These are phyloP conservation scores for Mortierella sp. DNA, from an alignment of 371 early-diverging fungal species.

Conservation along the genomic window DNA sequence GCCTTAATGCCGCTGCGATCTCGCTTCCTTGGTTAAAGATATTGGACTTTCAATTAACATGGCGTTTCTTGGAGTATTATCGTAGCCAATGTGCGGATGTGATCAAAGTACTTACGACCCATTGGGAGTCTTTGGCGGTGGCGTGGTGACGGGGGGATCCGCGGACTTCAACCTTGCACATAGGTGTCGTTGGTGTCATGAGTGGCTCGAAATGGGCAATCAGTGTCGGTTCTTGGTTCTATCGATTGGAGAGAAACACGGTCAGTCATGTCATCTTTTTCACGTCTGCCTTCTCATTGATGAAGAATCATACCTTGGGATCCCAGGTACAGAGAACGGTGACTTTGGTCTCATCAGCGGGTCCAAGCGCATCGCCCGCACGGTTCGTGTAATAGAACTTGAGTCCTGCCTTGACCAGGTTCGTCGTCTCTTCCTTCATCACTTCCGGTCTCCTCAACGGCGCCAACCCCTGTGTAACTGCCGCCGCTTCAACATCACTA, in stretches of 20 bases:
- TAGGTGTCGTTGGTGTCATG: constrained; percentile 35
- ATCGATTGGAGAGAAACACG: background rate
- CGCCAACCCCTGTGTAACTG: constrained; percentile 26
- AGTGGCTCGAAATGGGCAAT: constrained; percentile 64
- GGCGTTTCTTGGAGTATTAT: too few species aligned
- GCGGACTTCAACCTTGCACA: constrained; percentile 63
- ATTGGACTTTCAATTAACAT: background rate
- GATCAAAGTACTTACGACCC: constrained; percentile 57
- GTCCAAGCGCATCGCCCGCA: constrained; percentile 23
- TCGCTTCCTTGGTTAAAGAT: background rate
- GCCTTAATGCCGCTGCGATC: constrained; percentile 52
- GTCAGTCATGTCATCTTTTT: background rate
- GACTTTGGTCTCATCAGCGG: constrained; percentile 39
- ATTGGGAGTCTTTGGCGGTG: constrained; percentile 73
- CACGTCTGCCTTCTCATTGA: background rate
- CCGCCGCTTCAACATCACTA: background rate
- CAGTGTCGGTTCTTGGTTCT: constrained; percentile 59
- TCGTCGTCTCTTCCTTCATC: constrained; percentile 59
- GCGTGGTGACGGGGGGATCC: constrained; percentile 63
- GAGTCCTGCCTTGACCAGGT: constrained; percentile 62
- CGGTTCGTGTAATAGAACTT: constrained; percentile 59
- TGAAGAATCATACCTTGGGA: constrained; percentile 8
- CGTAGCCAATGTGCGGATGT: background rate
- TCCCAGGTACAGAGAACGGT: constrained; percentile 56
- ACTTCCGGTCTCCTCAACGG: constrained; percentile 50